Evolutionary conservation across 2,329 filamentous ascomycete genomes (phyloP).

Genomic region (Gliomastix tumulicola): DNA sequence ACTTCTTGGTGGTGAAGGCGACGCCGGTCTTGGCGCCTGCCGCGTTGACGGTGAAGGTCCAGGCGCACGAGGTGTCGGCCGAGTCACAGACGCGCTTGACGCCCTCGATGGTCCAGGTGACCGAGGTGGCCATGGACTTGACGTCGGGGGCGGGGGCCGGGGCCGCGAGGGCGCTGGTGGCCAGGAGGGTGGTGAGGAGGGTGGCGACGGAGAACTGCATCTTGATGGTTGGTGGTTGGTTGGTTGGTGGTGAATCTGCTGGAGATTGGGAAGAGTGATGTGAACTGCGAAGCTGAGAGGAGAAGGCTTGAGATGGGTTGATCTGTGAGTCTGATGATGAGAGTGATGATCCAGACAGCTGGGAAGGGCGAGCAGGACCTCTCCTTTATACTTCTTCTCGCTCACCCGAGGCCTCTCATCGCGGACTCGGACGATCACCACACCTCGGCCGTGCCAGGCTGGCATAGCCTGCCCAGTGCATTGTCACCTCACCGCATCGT

Average conservation of each 20-base stretch:
- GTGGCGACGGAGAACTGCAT: conserved; percentile 34
- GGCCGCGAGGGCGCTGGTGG: conserved; percentile 26
- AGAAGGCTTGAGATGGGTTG: too few species aligned
- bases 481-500: too few species aligned
- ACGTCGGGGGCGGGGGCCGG: conserved; percentile 14
- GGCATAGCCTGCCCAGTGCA: too few species aligned
- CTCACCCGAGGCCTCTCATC: too few species aligned
- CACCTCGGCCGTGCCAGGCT: too few species aligned
- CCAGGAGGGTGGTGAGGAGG: conserved; percentile 23
- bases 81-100: conserved; percentile 26
- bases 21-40: conserved; percentile 1
- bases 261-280: too few species aligned
- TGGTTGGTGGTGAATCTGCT: not conserved
- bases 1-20: conserved; percentile 17
- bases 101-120: conserved; percentile 32
- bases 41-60: conserved; percentile 30
- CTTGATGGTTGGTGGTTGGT: conserved; percentile 13
- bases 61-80: conserved; percentile 19
- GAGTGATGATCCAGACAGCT: not conserved
- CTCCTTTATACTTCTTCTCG: too few species aligned
- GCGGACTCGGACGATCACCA: too few species aligned
- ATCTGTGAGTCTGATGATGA: too few species aligned
- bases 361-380: too few species aligned
- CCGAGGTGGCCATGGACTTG: conserved; percentile 25
- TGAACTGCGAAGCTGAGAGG: too few species aligned